Percentiles rank a stretch among this genome's conserved stretches.
Evolutionary conservation across 2,329 filamentous ascomycete species (phyloP).

Genomic region (Xylaria sp.): DNA sequence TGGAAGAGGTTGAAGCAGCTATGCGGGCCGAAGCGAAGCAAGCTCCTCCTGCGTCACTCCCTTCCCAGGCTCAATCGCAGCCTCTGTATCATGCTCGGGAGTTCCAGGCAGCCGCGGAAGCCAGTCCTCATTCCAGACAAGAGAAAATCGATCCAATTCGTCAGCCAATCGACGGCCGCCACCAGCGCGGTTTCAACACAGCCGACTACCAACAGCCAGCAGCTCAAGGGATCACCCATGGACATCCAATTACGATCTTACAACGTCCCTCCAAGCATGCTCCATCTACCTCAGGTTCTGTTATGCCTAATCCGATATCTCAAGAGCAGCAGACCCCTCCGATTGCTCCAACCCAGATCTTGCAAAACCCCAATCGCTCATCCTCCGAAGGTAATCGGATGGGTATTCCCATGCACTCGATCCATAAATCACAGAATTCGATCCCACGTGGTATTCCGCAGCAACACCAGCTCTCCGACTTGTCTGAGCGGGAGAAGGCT

Average conservation of each 20-base stretch:
- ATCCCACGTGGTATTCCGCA: slow-evolving; percentile 63
- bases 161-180: slow-evolving; percentile 38
- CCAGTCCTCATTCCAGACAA: slow-evolving; percentile 38
- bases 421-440: slow-evolving; percentile 59
- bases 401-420: slow-evolving; percentile 40
- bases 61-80: slow-evolving; percentile 43
- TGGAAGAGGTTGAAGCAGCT: slow-evolving; percentile 95
- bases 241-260: slow-evolving; percentile 60
- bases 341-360: slow-evolving; percentile 69
- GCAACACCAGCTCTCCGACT: slow-evolving; percentile 73
- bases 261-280: slow-evolving; percentile 56
- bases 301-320: slow-evolving; percentile 41
- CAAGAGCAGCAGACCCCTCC: slow-evolving; percentile 47
- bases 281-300: slow-evolving; percentile 41
- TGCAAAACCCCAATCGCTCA: slow-evolving; percentile 78
- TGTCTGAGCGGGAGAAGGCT: slow-evolving; percentile 84
- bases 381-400: slow-evolving; percentile 53
- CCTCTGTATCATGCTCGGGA: slow-evolving; percentile 30
- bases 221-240: slow-evolving; percentile 45
- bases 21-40: slow-evolving; percentile 74
- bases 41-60: slow-evolving; percentile 44
- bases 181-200: slow-evolving; percentile 35
- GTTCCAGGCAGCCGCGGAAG: slow-evolving; percentile 33
- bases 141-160: slow-evolving; percentile 38
- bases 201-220: slow-evolving; percentile 35